Evolutionary conservation across 345 rosid genomes (phyloP).

Genomic region (Litchi chinensis): DNA sequence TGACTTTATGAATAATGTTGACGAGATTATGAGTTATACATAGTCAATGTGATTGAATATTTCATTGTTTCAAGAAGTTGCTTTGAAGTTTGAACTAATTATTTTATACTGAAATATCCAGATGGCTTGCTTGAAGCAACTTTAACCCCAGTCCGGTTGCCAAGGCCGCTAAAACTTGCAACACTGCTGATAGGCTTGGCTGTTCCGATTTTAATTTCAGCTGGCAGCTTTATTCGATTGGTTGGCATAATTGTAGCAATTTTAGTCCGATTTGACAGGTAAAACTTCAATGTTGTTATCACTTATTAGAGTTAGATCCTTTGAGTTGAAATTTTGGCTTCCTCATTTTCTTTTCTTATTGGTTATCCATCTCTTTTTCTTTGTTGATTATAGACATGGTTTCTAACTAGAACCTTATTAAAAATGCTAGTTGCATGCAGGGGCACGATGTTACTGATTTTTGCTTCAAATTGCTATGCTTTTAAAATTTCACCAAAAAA

Average conservation of each 20-base stretch:
- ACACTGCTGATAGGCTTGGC: constrained; percentile 75
- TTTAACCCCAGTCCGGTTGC: constrained; percentile 74
- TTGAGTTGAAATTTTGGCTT: neutral
- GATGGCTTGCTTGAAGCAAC: constrained; percentile 98
- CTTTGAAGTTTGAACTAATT: constrained; percentile 9
- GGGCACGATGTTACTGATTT: neutral
- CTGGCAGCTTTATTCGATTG: constrained; percentile 68
- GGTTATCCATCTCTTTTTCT: neutral
- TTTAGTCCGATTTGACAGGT: constrained; percentile 81
- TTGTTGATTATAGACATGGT: neutral
- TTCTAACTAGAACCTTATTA: neutral
- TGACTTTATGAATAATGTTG: constrained; percentile 18
- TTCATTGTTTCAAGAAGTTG: constrained; percentile 7
- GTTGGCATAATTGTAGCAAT: constrained; percentile 55
- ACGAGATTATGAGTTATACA: constrained; percentile 7
- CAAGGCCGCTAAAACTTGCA: constrained; percentile 92
- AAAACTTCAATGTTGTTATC: constrained; percentile 13
- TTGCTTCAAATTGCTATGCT: neutral
- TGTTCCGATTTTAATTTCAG: constrained; percentile 69
- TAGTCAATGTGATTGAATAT: neutral
- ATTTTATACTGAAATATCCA: constrained; percentile 34
- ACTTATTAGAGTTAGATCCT: neutral
- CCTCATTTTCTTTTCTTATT: neutral
- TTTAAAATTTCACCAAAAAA: neutral
- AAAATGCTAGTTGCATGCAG: neutral